These are phyloP conservation scores for Alloteropsis semialata DNA, from an alignment of 176 grass and related monocot species.

Conservation along the genomic window DNA sequence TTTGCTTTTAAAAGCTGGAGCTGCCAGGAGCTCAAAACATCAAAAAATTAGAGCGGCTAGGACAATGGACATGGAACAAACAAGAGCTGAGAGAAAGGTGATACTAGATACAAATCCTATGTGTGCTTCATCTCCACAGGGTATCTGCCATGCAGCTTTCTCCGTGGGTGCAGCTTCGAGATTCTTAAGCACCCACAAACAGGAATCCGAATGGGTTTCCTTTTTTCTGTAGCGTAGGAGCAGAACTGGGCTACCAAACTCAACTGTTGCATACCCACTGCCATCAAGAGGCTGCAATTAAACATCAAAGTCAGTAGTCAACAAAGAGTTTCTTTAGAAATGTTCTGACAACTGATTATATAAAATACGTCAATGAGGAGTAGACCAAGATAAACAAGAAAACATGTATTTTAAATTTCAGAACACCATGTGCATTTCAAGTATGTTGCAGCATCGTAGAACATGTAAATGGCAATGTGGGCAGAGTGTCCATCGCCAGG, in stretches of 20 bases:
- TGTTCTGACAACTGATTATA: neutral
- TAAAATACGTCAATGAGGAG: neutral
- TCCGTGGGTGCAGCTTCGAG: conserved; percentile 17
- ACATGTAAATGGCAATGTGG: neutral
- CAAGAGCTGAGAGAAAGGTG: conserved; percentile 70
- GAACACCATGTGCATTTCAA: neutral
- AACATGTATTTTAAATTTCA: neutral
- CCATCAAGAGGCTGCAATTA: conserved; percentile 65
- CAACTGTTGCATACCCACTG: conserved; percentile 45
- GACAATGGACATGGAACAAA: conserved; percentile 67
- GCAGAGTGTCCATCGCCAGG: neutral
- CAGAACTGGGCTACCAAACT: conserved; percentile 49
- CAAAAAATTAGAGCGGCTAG: conserved; percentile 41
- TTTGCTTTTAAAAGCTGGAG: conserved; percentile 10
- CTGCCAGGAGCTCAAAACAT: neutral
- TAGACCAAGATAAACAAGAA: neutral
- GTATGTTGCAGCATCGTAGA: conserved; percentile 13
- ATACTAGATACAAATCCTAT: conserved; percentile 54
- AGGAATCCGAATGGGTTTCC: conserved; percentile 25
- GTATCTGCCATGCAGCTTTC: conserved; percentile 53
- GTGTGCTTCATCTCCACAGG: conserved; percentile 67
- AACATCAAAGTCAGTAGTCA: conserved; percentile 4
- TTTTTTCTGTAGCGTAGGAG: conserved; percentile 61
- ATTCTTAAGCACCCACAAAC: conserved; percentile 34
- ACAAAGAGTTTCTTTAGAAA: conserved; percentile 4